Base-by-base conservation (phyloP, 768 basidiomycete genomes). In the Tylopilus sp. region DNA sequence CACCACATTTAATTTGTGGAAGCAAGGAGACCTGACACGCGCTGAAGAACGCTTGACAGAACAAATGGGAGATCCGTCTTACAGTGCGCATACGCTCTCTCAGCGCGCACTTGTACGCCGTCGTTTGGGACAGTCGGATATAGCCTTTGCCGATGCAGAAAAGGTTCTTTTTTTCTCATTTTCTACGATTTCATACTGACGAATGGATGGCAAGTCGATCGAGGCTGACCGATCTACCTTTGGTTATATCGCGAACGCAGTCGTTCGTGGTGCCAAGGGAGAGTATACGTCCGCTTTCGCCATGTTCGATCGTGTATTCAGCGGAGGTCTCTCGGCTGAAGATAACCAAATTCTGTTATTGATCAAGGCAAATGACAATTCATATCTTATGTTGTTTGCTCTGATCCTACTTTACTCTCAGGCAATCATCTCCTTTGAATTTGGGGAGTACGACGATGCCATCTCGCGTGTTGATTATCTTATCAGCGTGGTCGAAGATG, bases 241-340 rank as follows among this genome's bases (percentile, higher is more conserved):
- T 7, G 55, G 50, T 25, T n/a, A 52, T 30, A 46, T 46, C 7
- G 45, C 54, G 13, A 24, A 11, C 9, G 45, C 51, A 17, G 6
- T 54, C 16, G 24, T 34, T 21, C 28, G 8, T 13, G 28, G 43
- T 5, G 25, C 25, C 12, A 21, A 34, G 8, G 6, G 25, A 8
- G 48, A 58, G 3, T 5, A 41, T 1, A 51, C 59, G 4, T 36
- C 21, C 5, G 60, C 34, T 7, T 42, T 51, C 21, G 21, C n/a
- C 17, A 7, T n/a, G 13, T 55, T 61, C 21, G 56, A 62, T 30
- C 56, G 59, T 11, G 46, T 45, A 2, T 53, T 62, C 21, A 26
- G 8, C 4, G 28, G 53, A 0, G 21, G 29, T 12, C 26, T 22
- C 14, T 2, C 36, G 7, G 9, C 12, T 7, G 60, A 62, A n/a